Evolutionary conservation across 192 early-diverging fungal genomes (phyloP).

Genomic region (Podila clonocystis): DNA sequence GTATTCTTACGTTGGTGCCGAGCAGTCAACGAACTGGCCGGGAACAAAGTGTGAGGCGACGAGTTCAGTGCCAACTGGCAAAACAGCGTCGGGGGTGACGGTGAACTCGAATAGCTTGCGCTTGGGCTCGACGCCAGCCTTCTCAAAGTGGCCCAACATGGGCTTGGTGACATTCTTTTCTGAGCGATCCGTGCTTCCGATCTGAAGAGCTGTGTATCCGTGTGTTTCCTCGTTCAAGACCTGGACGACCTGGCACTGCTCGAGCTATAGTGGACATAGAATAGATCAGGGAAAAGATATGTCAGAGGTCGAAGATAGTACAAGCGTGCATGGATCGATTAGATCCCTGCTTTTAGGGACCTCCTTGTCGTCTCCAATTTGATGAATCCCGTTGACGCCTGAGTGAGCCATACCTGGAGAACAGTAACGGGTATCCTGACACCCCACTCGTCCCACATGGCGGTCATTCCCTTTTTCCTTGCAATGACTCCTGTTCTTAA

Average conservation of each 20-base stretch:
- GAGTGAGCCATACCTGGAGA: constrained; percentile 66
- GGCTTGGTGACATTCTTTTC: constrained; percentile 76
- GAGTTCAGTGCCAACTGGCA: constrained; percentile 82
- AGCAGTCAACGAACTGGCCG: constrained; percentile 95
- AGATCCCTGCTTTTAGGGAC: background rate
- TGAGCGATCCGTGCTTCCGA: constrained; percentile 70
- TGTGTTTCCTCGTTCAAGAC: constrained; percentile 61
- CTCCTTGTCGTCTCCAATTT: no score
- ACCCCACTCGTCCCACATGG: constrained; percentile 95
- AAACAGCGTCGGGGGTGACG: constrained; percentile 84
- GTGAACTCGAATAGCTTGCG: constrained; percentile 83
- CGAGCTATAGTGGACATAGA: constrained; percentile 58
- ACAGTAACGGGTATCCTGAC: constrained; percentile 90
- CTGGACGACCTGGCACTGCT: constrained; percentile 75
- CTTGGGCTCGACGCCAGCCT: constrained; percentile 78
- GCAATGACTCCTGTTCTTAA: constrained; percentile 84
- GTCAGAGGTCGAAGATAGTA: background rate
- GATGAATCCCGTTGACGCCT: background rate
- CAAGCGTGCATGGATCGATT: constrained; percentile 1
- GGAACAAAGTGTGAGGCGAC: constrained; percentile 90
- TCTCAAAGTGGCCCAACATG: constrained; percentile 78
- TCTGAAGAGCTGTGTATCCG: constrained; percentile 70
- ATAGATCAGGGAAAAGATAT: no score
- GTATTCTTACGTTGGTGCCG: constrained; percentile 75
- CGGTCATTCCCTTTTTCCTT: constrained; percentile 95